Conservation (phyloP, 495 filamentous ascomycete genomes). For the Aspergillus panamensis region DNA sequence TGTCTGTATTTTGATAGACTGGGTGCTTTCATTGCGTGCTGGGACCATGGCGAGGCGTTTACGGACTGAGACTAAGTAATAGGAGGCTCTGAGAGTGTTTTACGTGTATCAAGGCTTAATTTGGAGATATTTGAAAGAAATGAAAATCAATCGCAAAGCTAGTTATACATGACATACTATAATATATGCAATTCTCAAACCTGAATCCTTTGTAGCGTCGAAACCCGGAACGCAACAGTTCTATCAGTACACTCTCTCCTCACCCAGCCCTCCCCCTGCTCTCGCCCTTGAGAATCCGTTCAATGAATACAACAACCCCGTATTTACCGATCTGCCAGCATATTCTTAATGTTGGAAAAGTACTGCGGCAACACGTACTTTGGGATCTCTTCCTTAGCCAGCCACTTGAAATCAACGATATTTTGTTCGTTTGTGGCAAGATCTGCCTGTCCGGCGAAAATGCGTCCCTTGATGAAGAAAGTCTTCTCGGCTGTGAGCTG, state of each 20-base stretch:
- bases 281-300: not conserved
- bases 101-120: not conserved
- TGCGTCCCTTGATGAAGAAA: conserved; percentile 93
- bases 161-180: conserved; percentile 48
- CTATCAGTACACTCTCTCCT: conserved; percentile 15
- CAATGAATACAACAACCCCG: not conserved
- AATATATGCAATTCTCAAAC: conserved; percentile 41
- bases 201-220: conserved; percentile 19
- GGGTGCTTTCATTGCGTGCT: not conserved
- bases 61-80: conserved; percentile 26
- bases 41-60: not conserved
- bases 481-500: conserved; percentile 64
- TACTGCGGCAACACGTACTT: conserved; percentile 59
- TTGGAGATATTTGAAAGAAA: conserved; percentile 6
- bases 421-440: conserved; percentile 67
- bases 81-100: not conserved
- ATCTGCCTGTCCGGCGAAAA: conserved; percentile 94
- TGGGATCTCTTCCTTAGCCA: conserved; percentile 82
- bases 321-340: conserved; percentile 68
- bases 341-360: conserved; percentile 70
- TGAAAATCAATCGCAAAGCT: conserved; percentile 29
- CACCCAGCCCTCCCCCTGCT: not conserved
- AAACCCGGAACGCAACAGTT: conserved; percentile 13
- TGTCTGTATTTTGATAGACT: not conserved
- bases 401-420: conserved; percentile 83